phyloP scores from a whole-genome alignment of 208 protist genomes.

The Tritrichomonas foetus region DNA sequence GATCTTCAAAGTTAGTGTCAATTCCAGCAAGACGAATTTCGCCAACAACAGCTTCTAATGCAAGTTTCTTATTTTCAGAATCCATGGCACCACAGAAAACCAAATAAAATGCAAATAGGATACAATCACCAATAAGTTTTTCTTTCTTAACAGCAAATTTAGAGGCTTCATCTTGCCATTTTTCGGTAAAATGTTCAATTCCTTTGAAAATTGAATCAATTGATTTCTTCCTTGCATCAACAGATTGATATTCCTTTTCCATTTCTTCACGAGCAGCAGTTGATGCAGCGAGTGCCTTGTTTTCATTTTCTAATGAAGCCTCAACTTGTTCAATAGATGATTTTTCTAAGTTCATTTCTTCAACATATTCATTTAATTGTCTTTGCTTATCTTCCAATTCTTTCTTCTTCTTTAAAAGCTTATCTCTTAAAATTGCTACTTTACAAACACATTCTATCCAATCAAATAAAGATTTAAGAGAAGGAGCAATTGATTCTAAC shows the following conservation, averaged over 20 bases:
- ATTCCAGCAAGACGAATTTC: neutral
- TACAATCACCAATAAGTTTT: neutral
- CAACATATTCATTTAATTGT: neutral
- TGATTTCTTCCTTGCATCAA: neutral
- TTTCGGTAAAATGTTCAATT: neutral
- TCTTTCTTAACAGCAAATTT: neutral
- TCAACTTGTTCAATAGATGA: slow-evolving; percentile 26
- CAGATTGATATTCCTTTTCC: neutral
- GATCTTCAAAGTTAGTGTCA: neutral
- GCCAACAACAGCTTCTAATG: neutral
- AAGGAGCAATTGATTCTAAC: neutral
- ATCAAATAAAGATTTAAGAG: neutral
- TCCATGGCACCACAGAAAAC: neutral
- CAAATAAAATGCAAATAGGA: neutral
- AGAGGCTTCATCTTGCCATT: neutral
- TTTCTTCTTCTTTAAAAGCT: neutral
- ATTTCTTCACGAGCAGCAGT: neutral
- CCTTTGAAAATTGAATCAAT: slow-evolving; percentile 10
- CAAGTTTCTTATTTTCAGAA: neutral
- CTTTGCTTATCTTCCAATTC: neutral
- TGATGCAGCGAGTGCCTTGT: neutral
- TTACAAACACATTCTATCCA: neutral
- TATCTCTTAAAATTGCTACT: neutral
- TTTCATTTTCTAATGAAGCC: neutral
- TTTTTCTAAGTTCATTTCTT: slow-evolving; percentile 18